Percentiles rank a stretch among this genome's conserved stretches.
phyloP scores from a whole-genome alignment of 2,329 filamentous ascomycete species.

The Aspergillus sp. region DNA sequence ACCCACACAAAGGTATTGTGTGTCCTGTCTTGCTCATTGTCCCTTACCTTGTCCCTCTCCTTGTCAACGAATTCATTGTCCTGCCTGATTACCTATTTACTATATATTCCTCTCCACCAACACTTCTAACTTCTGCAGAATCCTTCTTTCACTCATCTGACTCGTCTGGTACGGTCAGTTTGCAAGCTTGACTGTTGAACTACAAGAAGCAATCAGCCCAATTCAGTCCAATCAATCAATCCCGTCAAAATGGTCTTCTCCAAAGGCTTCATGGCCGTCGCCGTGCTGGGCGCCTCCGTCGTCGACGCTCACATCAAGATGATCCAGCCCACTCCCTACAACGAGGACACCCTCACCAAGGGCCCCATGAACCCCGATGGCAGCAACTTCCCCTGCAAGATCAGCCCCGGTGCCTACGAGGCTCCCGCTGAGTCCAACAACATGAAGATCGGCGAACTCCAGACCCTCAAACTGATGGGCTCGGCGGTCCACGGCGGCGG shows the following conservation, averaged over 20 bases:
- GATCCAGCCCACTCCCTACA: slow-evolving; percentile 56
- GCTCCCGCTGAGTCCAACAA: slow-evolving; percentile 44
- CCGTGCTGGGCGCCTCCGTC: slow-evolving; percentile 45
- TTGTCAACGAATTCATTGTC: neutral
- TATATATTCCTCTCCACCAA: slow-evolving; percentile 6
- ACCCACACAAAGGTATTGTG: slow-evolving; percentile 20
- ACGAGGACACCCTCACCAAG: slow-evolving; percentile 45
- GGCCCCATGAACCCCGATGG: slow-evolving; percentile 54
- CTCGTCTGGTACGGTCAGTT: slow-evolving; percentile 29
- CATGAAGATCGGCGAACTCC: slow-evolving; percentile 54
- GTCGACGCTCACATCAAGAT: slow-evolving; percentile 71
- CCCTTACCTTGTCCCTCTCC: neutral
- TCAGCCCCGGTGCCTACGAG: slow-evolving; percentile 32
- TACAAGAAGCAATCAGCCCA: slow-evolving; percentile 9
- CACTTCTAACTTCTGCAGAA: slow-evolving; percentile 6
- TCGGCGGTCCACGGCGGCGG: slow-evolving; percentile 79
- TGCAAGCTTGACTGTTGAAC: slow-evolving; percentile 13
- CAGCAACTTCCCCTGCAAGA: slow-evolving; percentile 75
- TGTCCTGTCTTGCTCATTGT: neutral
- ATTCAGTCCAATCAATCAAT: slow-evolving; percentile 7
- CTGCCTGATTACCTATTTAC: neutral
- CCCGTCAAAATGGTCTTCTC: slow-evolving; percentile 20
- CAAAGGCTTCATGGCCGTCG: slow-evolving; percentile 28
- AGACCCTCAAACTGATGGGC: slow-evolving; percentile 58
- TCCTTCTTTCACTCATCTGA: slow-evolving; percentile 16